These are phyloP conservation scores for Haplosporangium gracile DNA, from an alignment of 192 early-diverging fungal species.

Conservation along the genomic window DNA sequence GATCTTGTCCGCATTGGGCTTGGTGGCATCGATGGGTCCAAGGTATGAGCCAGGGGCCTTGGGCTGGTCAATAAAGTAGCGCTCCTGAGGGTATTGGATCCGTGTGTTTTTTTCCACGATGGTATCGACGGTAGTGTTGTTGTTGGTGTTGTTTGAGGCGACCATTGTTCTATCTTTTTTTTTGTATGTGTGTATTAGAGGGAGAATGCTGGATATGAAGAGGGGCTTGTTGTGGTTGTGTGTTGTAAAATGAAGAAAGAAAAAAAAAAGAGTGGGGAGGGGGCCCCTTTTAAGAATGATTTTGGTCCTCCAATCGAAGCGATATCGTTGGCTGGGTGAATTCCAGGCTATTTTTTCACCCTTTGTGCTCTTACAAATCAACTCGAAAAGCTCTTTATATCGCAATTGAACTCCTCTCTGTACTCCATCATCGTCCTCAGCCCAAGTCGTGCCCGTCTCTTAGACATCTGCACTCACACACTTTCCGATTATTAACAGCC, in stretches of 20 bases:
- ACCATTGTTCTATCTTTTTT: not conserved
- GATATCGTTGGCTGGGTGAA: not conserved
- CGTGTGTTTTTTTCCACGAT: not conserved
- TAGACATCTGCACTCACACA: too few relatives aligned
- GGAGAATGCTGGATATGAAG: not conserved
- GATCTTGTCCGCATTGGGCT: constrained; percentile 14
- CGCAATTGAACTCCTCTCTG: not conserved
- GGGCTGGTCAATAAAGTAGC: constrained; percentile 24
- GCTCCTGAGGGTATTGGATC: constrained; percentile 15
- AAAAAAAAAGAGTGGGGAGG: not conserved
- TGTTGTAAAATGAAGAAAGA: constrained; percentile 1
- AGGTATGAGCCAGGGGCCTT: constrained; percentile 21
- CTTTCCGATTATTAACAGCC: too few relatives aligned
- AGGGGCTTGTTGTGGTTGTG: not conserved
- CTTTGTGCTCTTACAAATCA: constrained; percentile 2
- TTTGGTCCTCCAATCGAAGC: not conserved
- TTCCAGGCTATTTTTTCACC: not conserved
- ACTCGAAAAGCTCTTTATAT: not conserved
- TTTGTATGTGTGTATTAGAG: not conserved
- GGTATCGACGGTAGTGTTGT: not conserved
- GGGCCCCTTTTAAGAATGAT: not conserved
- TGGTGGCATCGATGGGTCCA: constrained; percentile 14
- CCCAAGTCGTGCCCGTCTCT: too few relatives aligned
- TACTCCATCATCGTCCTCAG: not conserved
- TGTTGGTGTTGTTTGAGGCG: not conserved